Evolutionary conservation across 495 filamentous ascomycete species (phyloP), one percentile per base, ranked within the genome.

Genomic region (Penicillium samsonianum): DNA sequence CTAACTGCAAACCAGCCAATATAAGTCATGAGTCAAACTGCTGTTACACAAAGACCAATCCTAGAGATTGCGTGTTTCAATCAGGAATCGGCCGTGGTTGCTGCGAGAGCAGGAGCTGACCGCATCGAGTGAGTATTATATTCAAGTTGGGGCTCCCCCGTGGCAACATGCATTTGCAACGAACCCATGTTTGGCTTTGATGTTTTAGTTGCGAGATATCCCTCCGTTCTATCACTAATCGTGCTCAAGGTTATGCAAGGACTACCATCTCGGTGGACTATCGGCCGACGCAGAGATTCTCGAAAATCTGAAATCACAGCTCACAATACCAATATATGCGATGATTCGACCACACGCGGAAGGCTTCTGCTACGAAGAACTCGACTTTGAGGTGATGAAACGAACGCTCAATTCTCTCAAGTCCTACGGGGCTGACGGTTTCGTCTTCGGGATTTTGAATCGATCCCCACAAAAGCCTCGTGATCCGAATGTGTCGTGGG

Each of bases 21-120:
- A n/a, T 42, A 12, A 20, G 17, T 14, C 46, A 50, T 49, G 46
- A 25, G 14, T 38, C 33, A 6, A 14, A 5, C 10, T 10, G 6
- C 4, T 8, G 23, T n/a, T 3, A 5, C 20, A 7, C 10, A 25
- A 7, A 16, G 3, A 5, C 50, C 53, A 12, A 26, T 78, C 33
- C 60, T 80, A 16, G 81, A 84, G 67, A 77, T 84, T 30, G 78
- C 78, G 19, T 80, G 76, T 54, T 84, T 84, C 64, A 76, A 68
- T 43, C 22, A 61, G 5, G 44, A 68, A 11, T 80, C 78, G 2
- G 81, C 75, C 0, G 28, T 78, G 9, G 60, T 67, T 23, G 80
- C 81, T 25, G 65, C 67, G 7, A 28, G 60, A 26, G 67, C 67
- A 9, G 76, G 74, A 7, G 80, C 79, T 22, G 68, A 76, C 65